phyloP scores from a whole-genome alignment of 495 filamentous ascomycete species.

The Penicillium canescens region DNA sequence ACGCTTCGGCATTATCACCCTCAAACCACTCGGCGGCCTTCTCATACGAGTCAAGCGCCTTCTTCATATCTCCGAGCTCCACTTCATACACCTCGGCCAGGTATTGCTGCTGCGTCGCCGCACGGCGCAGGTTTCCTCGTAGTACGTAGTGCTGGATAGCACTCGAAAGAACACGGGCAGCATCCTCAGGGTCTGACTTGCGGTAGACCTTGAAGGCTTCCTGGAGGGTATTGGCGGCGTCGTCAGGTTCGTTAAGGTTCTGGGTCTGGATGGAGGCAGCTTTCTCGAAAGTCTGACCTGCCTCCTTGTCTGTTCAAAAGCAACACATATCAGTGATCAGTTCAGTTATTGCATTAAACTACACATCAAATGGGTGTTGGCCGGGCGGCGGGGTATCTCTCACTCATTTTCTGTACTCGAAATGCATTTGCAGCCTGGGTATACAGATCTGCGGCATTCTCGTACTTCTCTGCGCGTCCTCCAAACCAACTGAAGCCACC shows the following conservation, averaged over 20 bases:
- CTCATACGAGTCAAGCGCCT: conserved; percentile 77
- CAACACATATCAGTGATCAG: not conserved
- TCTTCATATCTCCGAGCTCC: conserved; percentile 73
- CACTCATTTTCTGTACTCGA: conserved; percentile 69
- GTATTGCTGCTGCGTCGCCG: conserved; percentile 84
- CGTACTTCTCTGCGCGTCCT: conserved; percentile 77
- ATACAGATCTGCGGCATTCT: conserved; percentile 80
- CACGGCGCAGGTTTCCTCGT: conserved; percentile 84
- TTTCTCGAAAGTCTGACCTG: conserved; percentile 76
- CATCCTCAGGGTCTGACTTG: conserved; percentile 76
- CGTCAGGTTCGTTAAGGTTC: conserved; percentile 83
- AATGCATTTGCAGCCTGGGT: conserved; percentile 81
- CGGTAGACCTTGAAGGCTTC: conserved; percentile 86
- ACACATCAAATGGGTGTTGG: not conserved
- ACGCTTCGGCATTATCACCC: conserved; percentile 82
- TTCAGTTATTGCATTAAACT: not conserved
- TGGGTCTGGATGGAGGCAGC: conserved; percentile 73
- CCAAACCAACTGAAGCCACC: conserved; percentile 78
- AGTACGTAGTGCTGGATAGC: conserved; percentile 78
- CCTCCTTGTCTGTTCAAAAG: conserved; percentile 64
- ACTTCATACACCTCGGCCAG: conserved; percentile 80
- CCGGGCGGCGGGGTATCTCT: conserved; percentile 24
- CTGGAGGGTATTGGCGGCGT: conserved; percentile 76
- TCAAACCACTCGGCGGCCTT: conserved; percentile 85
- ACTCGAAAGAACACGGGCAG: conserved; percentile 68